These are phyloP conservation scores for Tulasnella sp. DNA, from an alignment of 768 basidiomycete species.

Conservation along the genomic window DNA sequence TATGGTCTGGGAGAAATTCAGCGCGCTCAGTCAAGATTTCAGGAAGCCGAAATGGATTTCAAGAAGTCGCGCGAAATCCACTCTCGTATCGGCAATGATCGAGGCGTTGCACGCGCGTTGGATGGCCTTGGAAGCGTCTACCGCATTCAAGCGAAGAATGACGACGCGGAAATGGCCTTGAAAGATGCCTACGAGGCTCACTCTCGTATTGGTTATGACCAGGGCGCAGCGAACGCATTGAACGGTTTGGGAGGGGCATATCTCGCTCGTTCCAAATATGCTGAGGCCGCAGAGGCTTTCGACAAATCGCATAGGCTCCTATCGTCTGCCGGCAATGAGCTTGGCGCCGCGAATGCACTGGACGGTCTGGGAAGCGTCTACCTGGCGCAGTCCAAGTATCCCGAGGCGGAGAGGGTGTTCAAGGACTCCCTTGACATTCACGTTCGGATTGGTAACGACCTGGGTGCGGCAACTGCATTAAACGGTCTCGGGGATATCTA, in stretches of 20 bases:
- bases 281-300: neutral
- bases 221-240: neutral
- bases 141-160: neutral
- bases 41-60: neutral
- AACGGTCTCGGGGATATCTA: neutral
- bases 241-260: neutral
- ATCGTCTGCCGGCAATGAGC: neutral
- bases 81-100: neutral
- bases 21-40: neutral
- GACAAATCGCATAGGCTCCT: neutral
- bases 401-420: neutral
- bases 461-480: neutral
- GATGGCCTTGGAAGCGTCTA: neutral
- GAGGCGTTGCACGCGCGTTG: neutral
- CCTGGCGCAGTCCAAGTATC: neutral
- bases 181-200: neutral
- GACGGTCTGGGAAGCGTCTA: neutral
- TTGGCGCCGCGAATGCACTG: neutral
- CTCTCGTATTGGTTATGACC: neutral
- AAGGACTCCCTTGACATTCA: neutral
- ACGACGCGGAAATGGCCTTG: neutral
- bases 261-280: neutral
- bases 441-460: neutral
- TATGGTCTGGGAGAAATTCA: neutral
- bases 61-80: neutral